A percentile compares a stretch with the other conserved stretches of the same genome.
Conservation (phyloP, 148 eudicot species). For the Amaranthus hypochondriacus region DNA sequence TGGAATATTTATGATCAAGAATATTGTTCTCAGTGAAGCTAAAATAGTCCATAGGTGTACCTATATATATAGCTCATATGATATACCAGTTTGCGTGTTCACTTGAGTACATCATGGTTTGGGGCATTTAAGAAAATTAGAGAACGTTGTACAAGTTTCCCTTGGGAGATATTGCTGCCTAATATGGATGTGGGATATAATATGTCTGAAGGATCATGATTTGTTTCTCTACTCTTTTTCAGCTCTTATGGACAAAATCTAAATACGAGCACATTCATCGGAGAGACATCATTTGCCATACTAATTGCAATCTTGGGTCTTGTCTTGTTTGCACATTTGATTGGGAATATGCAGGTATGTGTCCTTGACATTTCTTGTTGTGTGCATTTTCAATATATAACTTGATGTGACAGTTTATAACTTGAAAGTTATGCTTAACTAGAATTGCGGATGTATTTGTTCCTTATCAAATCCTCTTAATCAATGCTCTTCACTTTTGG, state of each 20-base stretch:
- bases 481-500: background rate
- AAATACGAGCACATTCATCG: constrained; percentile 77
- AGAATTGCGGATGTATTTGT: background rate
- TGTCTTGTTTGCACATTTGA: constrained; percentile 87
- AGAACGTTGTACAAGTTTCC: background rate
- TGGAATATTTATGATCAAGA: too few species aligned
- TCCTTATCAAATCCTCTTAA: background rate
- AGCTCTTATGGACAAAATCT: constrained; percentile 96
- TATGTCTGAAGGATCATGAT: constrained; percentile 8
- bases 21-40: too few species aligned
- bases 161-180: too few species aligned
- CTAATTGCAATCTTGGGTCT: constrained; percentile 93
- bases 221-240: constrained; percentile 14
- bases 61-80: too few species aligned
- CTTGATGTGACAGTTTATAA: background rate
- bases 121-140: too few species aligned
- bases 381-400: background rate
- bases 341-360: constrained; percentile 97
- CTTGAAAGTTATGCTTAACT: background rate
- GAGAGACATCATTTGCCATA: constrained; percentile 89
- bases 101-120: too few species aligned
- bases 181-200: background rate
- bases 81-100: too few species aligned
- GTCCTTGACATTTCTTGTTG: background rate
- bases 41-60: too few species aligned